Conservation (phyloP, 116 monocot genomes). For the Posidonia oceanica region DNA sequence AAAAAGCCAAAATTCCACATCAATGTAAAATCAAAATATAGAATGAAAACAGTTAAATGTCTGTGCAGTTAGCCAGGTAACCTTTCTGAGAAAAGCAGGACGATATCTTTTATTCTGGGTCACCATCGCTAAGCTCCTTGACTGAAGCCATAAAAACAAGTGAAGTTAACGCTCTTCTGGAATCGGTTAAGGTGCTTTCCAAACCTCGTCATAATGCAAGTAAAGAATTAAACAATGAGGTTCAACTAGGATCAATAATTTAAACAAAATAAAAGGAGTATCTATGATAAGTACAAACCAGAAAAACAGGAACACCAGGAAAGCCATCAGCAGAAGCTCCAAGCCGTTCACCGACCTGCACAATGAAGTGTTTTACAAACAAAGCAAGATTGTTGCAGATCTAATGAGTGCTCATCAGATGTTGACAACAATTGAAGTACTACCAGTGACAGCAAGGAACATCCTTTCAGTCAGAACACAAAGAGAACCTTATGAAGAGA, state of each 20-base stretch:
- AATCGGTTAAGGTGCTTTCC: too few species aligned
- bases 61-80: slow-evolving; percentile 8
- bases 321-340: slow-evolving; percentile 36
- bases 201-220: too few species aligned
- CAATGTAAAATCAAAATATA: background rate
- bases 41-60: background rate
- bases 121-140: slow-evolving; percentile 63
- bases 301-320: slow-evolving; percentile 85
- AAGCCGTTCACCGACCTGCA: slow-evolving; percentile 37
- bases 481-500: too few species aligned
- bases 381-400: too few species aligned
- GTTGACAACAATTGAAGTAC: too few species aligned
- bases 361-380: slow-evolving; percentile 2
- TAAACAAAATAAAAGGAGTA: too few species aligned
- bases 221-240: background rate
- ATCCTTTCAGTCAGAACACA: too few species aligned
- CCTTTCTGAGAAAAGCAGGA: slow-evolving; percentile 94
- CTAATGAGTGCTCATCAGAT: too few species aligned
- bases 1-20: slow-evolving; percentile 4
- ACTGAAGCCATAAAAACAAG: slow-evolving; percentile 30
- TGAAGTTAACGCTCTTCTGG: too few species aligned
- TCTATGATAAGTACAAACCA: slow-evolving; percentile 27
- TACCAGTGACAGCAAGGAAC: too few species aligned
- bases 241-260: too few species aligned
- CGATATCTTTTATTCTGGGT: slow-evolving; percentile 72